Evolutionary conservation across 495 filamentous ascomycete species (phyloP), one percentile per base, ranked within the genome.

Genomic region (Penicillium mononematosum): DNA sequence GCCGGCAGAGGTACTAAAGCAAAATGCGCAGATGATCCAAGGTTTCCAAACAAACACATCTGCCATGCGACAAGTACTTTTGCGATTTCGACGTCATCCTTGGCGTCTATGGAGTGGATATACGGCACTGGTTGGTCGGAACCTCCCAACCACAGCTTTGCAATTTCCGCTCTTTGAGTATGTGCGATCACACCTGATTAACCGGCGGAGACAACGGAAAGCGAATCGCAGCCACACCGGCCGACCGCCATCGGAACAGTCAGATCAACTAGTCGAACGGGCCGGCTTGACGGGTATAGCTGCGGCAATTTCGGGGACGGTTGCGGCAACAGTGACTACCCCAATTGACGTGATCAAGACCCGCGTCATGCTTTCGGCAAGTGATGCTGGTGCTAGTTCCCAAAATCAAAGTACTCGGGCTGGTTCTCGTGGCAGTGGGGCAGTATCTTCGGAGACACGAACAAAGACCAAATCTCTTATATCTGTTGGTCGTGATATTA

Each of bases 1-100:
- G 0, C 92, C 92, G 0, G 88, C 91, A 38, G 92, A 97, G 68
- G 90, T 96, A 9, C 78, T 96, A 38, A 97, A 97, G 73, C 92
- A 96, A 61, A 96, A 96, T 71, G 90, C 92, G 3, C 92, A 97
- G 70, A 87, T 95, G 64, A 54, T 79, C 7, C 62, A 58, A 16
- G 54, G 45, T 24, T 43, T 36, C 24, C 51, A 58, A 32, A 22
- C 55, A 22, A 50, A 31, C 16, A 32, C 16, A n/a, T 50, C 53
- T 34, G 69, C 75, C 42, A 84, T 84, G 27, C 58, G 83, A 0
- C 79, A 81, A 55, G 81, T 82, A 2, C 62, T 88, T 12, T 56
- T 65, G 5, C 74, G 76, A 19, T 88, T 88, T 70, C 71, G 69
- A n/a, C 66, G 7, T 32, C 50, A 24, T 11, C 50, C 50, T 27